Evolutionary conservation across 2,329 filamentous ascomycete species (phyloP).

Genomic region (Elsinoe australis): DNA sequence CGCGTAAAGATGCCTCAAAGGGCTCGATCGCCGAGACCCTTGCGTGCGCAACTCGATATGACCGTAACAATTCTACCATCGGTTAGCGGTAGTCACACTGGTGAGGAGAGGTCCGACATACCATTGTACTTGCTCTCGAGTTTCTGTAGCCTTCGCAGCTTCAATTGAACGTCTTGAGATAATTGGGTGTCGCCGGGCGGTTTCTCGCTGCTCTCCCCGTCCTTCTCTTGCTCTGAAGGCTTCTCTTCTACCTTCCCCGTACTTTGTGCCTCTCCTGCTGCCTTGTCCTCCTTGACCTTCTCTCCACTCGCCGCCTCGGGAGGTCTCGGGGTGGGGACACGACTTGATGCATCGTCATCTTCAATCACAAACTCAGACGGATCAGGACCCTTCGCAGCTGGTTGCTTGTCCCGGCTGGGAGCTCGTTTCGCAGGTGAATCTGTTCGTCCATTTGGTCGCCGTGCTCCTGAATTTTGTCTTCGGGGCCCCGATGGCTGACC

Average conservation of each 20-base stretch:
- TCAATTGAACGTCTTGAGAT: constrained; percentile 64
- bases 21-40: constrained; percentile 81
- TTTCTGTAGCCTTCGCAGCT: constrained; percentile 79
- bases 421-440: constrained; percentile 28
- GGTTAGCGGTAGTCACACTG: no score
- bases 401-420: constrained; percentile 30
- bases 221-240: no score
- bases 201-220: no score
- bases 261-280: constrained; percentile 22
- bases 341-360: constrained; percentile 64
- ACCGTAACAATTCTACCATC: constrained; percentile 70
- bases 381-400: constrained; percentile 58
- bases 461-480: constrained; percentile 37
- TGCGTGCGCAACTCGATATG: constrained; percentile 84
- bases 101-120: no score
- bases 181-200: no score
- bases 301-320: constrained; percentile 32
- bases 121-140: constrained; percentile 80
- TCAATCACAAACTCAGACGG: constrained; percentile 84
- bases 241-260: constrained; percentile 21
- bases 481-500: constrained; percentile 28
- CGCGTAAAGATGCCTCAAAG: constrained; percentile 83
- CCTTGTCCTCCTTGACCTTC: constrained; percentile 19
- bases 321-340: constrained; percentile 51
- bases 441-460: constrained; percentile 31